phyloP scores from a whole-genome alignment of 208 protist genomes.

The Herpetomonas samuelpessoai region DNA sequence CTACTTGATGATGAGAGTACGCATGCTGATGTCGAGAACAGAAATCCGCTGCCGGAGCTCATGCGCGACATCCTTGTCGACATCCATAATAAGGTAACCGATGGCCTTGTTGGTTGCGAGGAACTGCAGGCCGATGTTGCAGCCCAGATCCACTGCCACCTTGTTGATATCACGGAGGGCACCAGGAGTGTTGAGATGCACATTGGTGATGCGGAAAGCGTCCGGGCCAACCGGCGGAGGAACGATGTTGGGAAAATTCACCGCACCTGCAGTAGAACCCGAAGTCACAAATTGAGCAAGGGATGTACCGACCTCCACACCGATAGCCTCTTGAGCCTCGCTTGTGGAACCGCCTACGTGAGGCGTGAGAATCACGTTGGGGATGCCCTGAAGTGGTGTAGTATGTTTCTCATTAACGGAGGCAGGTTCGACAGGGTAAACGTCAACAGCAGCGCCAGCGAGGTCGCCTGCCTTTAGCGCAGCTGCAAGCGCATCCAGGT shows the following conservation, averaged over 20 bases:
- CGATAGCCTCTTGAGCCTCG: slow-evolving; percentile 92
- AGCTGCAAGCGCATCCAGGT: slow-evolving; percentile 72
- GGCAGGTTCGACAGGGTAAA: slow-evolving; percentile 90
- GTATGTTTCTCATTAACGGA: slow-evolving; percentile 36
- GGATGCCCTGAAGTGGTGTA: slow-evolving; percentile 75
- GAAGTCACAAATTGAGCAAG: slow-evolving; percentile 84
- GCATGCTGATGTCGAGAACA: slow-evolving; percentile 45
- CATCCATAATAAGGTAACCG: slow-evolving; percentile 81
- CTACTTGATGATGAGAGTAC: slow-evolving; percentile 50
- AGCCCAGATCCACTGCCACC: slow-evolving; percentile 78
- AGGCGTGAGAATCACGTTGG: slow-evolving; percentile 94
- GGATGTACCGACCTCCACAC: slow-evolving; percentile 81
- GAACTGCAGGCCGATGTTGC: slow-evolving; percentile 83
- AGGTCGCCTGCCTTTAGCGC: slow-evolving; percentile 79
- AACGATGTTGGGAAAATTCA: slow-evolving; percentile 92
- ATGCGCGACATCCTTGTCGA: slow-evolving; percentile 50
- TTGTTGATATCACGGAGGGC: slow-evolving; percentile 88
- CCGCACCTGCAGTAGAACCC: slow-evolving; percentile 75
- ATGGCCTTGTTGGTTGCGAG: slow-evolving; percentile 63
- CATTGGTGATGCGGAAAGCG: slow-evolving; percentile 84
- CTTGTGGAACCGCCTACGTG: slow-evolving; percentile 94
- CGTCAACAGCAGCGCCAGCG: slow-evolving; percentile 88
- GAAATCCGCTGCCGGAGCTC: slow-evolving; percentile 48
- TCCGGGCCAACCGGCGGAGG: slow-evolving; percentile 34
- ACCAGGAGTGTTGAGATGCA: slow-evolving; percentile 92